Percentiles rank a stretch among this genome's conserved stretches.
phyloP scores from a whole-genome alignment of 2,329 filamentous ascomycete genomes.

The Cercospora brassicicola region DNA sequence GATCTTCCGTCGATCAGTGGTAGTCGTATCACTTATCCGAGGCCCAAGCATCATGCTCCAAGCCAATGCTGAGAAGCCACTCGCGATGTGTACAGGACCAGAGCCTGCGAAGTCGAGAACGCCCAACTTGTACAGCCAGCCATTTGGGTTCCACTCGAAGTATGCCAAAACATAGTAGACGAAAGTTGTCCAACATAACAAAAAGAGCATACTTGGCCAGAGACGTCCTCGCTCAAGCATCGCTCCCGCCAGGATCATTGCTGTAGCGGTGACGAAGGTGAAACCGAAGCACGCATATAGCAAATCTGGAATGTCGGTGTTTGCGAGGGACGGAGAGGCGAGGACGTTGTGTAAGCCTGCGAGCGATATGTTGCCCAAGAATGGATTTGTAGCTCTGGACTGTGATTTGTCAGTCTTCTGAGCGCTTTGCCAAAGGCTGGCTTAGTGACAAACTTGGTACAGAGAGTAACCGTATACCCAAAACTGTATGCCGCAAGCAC shows the following conservation, averaged over 20 bases:
- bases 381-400: conserved; percentile 54
- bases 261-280: conserved; percentile 61
- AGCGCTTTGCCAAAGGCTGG: no score
- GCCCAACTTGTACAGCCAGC: conserved; percentile 63
- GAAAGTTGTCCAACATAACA: conserved; percentile 64
- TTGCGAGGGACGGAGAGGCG: conserved; percentile 54
- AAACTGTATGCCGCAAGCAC: neutral
- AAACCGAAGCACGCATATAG: conserved; percentile 56
- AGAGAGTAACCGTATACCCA: conserved; percentile 5
- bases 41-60: conserved; percentile 65
- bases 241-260: conserved; percentile 65
- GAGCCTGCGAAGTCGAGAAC: conserved; percentile 58
- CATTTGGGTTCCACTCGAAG: conserved; percentile 66
- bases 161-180: conserved; percentile 64
- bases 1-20: conserved; percentile 26
- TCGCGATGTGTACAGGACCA: conserved; percentile 64
- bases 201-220: conserved; percentile 63
- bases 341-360: conserved; percentile 63
- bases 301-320: conserved; percentile 58
- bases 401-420: no score
- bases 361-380: conserved; percentile 62
- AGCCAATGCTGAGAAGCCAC: conserved; percentile 62
- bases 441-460: neutral
- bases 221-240: conserved; percentile 65
- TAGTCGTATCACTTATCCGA: conserved; percentile 51